Evolutionary conservation across 2,329 filamentous ascomycete species (phyloP), one percentile per base, ranked within the genome.

Genomic region (Cercospora citrullina): DNA sequence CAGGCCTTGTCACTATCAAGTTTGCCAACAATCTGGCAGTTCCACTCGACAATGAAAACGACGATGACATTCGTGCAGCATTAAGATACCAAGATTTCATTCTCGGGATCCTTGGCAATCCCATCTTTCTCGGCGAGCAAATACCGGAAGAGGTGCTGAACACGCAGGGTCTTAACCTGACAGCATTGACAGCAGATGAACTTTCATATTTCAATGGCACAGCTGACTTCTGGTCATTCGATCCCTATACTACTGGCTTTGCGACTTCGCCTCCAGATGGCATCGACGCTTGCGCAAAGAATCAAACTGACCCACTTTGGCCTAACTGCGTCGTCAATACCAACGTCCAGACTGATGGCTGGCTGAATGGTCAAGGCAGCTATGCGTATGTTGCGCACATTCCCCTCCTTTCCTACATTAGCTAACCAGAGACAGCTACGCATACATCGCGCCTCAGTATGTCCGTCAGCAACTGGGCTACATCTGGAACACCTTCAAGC

Each of bases 401-500:
- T 33, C 5, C 4, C 18, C 30, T 12, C 8, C n/a, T 16, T 58
- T 18, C 39, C 28, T 42, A 23, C n/a, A 3, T n/a, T 48, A 48
- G 36, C 48, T 48, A 8, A 51, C 21, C 26, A 28, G 48, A 28
- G 33, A 33, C 26, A 66, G 65, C 7, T 74, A 73, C 39, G 72
- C 71, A 3, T 87, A 88, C 76, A 84, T 85, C 36, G 85, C 87
- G 0, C 87, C 87, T 0, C 81, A 80, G 2, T 88, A 87, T 71
- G 81, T 90, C n/a, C 82, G 85, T 63, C 81, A 80, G 63, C 84
- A 86, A 69, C 79, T 87, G 4, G 83, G 80, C 70, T 89, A 88
- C 72, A 77, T 90, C 2, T 87, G 84, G 80, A 88, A 88, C 75
- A 88, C 84, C 0, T 90, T 84, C 80, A 81, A 77, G 33, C 74